These are phyloP conservation scores for Auricularia heimuer DNA, from an alignment of 768 basidiomycete species.

Conservation along the genomic window DNA sequence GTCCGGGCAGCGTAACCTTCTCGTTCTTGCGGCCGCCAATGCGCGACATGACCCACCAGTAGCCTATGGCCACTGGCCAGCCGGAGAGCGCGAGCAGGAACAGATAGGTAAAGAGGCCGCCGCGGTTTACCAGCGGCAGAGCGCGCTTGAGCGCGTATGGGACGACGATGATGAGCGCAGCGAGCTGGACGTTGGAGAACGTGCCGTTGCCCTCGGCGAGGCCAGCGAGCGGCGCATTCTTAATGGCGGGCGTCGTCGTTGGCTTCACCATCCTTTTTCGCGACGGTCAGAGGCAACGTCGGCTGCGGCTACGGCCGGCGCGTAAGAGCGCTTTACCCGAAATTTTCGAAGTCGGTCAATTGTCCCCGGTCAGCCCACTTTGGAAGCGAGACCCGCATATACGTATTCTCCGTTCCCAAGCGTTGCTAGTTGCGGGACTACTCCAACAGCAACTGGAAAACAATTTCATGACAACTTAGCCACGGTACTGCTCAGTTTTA, in stretches of 20 bases:
- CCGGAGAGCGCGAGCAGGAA: slow-evolving; percentile 70
- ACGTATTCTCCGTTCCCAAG: no score
- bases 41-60: slow-evolving; percentile 83
- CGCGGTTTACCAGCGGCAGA: slow-evolving; percentile 71
- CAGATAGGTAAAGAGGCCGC: slow-evolving; percentile 78
- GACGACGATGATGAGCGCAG: slow-evolving; percentile 61
- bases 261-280: slow-evolving; percentile 8
- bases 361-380: no score
- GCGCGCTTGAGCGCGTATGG: slow-evolving; percentile 80
- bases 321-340: no score
- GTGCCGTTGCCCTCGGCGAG: slow-evolving; percentile 79
- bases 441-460: no score
- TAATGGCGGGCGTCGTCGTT: slow-evolving; percentile 67
- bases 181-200: slow-evolving; percentile 77
- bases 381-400: no score
- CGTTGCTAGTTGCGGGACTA: no score
- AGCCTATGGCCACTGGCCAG: slow-evolving; percentile 66
- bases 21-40: slow-evolving; percentile 76
- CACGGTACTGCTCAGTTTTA: no score
- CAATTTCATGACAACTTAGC: no score
- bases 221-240: slow-evolving; percentile 74
- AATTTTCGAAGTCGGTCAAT: no score
- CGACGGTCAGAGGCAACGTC: no score
- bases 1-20: slow-evolving; percentile 75
- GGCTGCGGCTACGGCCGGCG: no score